Percentiles rank a stretch among this genome's conserved stretches.
These are phyloP conservation scores for Senecio squalidus DNA, from an alignment of 140 eudicot genomes.

Conservation along the genomic window DNA sequence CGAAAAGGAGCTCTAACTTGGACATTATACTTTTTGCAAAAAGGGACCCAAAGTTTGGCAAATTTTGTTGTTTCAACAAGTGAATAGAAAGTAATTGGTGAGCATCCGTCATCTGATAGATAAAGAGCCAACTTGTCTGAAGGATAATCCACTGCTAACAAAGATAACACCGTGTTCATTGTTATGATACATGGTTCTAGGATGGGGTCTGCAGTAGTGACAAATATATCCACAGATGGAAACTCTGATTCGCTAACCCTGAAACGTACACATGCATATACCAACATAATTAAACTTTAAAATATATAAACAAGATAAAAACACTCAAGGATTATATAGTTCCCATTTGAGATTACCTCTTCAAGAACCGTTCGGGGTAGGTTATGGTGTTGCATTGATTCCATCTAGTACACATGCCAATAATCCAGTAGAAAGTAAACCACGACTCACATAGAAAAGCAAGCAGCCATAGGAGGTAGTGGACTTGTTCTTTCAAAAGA, in stretches of 20 bases:
- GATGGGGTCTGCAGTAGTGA: slow-evolving; percentile 54
- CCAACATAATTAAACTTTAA: neutral
- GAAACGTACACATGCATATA: neutral
- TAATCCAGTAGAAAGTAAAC: slow-evolving; percentile 47
- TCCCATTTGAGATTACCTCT: slow-evolving; percentile 19
- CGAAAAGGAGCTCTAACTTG: slow-evolving; percentile 51
- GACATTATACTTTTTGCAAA: slow-evolving; percentile 52
- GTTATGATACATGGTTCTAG: slow-evolving; percentile 52
- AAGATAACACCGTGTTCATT: slow-evolving; percentile 55
- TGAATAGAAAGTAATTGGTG: slow-evolving; percentile 40
- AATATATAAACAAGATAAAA: neutral
- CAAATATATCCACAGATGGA: slow-evolving; percentile 58
- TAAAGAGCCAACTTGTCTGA: slow-evolving; percentile 49
- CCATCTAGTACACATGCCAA: slow-evolving; percentile 38
- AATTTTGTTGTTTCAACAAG: slow-evolving; percentile 43
- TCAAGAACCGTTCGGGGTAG: slow-evolving; percentile 38
- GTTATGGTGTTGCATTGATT: slow-evolving; percentile 24
- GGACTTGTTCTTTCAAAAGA: slow-evolving; percentile 31
- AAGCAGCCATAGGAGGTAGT: slow-evolving; percentile 30
- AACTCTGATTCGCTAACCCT: slow-evolving; percentile 34
- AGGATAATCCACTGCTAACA: slow-evolving; percentile 58
- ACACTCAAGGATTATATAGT: neutral
- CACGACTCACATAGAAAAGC: slow-evolving; percentile 55
- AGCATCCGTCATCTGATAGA: slow-evolving; percentile 61
- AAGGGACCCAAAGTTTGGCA: slow-evolving; percentile 63